Evolutionary conservation across 1,284 basidiomycete genomes (phyloP), one percentile per base, ranked within the genome.

Genomic region (Sporisorium graminicola): DNA sequence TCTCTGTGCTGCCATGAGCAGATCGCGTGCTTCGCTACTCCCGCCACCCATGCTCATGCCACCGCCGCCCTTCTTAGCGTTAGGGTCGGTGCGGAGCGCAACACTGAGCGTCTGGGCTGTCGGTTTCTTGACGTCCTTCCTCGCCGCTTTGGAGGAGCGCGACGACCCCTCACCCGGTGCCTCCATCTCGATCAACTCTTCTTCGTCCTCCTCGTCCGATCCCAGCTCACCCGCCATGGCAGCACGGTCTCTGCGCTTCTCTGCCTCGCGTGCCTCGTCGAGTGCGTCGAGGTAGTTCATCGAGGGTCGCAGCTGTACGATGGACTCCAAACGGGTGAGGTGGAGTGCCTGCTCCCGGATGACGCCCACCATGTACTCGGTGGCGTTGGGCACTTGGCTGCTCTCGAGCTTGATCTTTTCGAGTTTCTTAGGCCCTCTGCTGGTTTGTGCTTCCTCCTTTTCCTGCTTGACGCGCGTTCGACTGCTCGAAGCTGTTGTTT

Each of bases 251-350:
- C 75, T 64, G 33, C 78, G 75, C 58, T 77, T 78, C 56, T 80
- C 74, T 27, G 66, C 68, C 13, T 76, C 76, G 18, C 77, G 70
- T 20, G 79, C 72, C 50, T 81, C 78, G 51, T 77, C 70, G n/a
- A 83, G 52, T 14, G 75, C 78, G 50, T 85, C 84, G 43, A 85
- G 76, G 51, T 85, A 83, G 66, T 82, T 81, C 79, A 85, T 79
- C 56, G 83, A 84, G 5, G 84, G 84, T 8, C 84, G 74, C 20
- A 85, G 62, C 59, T 85, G 84, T 7, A 79, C 65, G 24, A 82
- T 71, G 14, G 79, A 76, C 37, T 80, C 67, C 24, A 85, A 64
- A 4, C 80, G 80, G 0, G 82, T 78, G 9, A 85, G 74, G 46
- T 85, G 84, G 13, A 85, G 69, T 8, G 82, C 83, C 46, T 76